A percentile compares a stretch with the other conserved stretches of the same genome.
Evolutionary conservation across 1,284 basidiomycete species (phyloP).

Genomic region (Ustilago vetiveriae): DNA sequence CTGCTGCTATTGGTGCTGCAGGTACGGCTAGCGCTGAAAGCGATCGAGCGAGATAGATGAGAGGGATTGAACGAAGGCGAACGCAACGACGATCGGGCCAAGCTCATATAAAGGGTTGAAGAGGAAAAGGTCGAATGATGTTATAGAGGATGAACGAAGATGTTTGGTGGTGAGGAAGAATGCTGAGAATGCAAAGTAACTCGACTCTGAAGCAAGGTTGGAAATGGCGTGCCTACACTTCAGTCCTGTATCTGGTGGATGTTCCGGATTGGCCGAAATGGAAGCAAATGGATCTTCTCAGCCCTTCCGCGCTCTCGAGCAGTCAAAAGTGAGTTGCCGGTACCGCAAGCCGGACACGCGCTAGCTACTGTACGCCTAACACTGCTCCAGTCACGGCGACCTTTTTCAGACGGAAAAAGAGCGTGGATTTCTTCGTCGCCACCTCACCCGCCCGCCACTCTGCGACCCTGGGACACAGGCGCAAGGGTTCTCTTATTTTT

Average conservation of each 20-base stretch:
- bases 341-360: not conserved
- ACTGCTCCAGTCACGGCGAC: too few species aligned
- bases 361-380: too few species aligned
- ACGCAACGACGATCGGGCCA: slow-evolving; percentile 36
- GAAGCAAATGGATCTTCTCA: slow-evolving; percentile 40
- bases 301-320: not conserved
- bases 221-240: slow-evolving; percentile 11
- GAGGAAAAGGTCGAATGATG: not conserved
- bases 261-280: slow-evolving; percentile 5
- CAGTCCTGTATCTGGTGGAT: too few species aligned
- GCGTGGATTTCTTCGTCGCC: too few species aligned
- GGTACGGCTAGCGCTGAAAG: too few species aligned
- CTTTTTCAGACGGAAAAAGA: not conserved
- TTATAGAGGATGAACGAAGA: not conserved
- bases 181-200: not conserved
- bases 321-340: not conserved
- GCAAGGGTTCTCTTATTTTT: too few species aligned
- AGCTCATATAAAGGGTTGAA: slow-evolving; percentile 33
- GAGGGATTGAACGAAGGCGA: slow-evolving; percentile 20
- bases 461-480: not conserved
- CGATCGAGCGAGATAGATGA: slow-evolving; percentile 1
- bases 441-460: not conserved
- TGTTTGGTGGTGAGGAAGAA: not conserved
- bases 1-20: slow-evolving; percentile 4
- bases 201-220: not conserved